These are phyloP conservation scores for Annulohypoxylon stygium DNA, from an alignment of 495 filamentous ascomycete genomes.

Conservation along the genomic window DNA sequence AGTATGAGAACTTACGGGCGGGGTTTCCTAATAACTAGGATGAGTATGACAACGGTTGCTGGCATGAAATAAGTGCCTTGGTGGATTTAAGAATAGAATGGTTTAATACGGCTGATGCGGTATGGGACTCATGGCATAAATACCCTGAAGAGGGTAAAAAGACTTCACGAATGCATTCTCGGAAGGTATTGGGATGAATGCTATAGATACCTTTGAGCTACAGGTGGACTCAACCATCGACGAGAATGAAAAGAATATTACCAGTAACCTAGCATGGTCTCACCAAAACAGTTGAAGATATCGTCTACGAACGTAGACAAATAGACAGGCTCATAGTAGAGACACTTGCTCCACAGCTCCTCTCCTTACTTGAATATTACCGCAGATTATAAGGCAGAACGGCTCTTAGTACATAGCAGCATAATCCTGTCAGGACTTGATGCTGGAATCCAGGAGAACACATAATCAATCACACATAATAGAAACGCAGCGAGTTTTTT, in stretches of 20 bases:
- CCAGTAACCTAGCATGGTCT: not conserved
- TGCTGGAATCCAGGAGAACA: not conserved
- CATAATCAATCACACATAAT: not conserved
- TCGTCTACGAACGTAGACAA: not conserved
- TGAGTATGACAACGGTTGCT: not conserved
- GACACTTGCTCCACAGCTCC: too few relatives aligned
- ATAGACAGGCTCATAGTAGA: too few relatives aligned
- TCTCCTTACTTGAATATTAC: too few relatives aligned
- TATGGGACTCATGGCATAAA: not conserved
- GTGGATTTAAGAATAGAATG: not conserved
- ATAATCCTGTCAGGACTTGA: not conserved
- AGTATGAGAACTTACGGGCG: constrained; percentile 82
- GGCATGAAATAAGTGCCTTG: not conserved
- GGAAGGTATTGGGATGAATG: not conserved
- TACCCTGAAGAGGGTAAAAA: too few relatives aligned
- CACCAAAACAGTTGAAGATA: not conserved
- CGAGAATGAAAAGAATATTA: not conserved
- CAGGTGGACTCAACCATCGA: not conserved
- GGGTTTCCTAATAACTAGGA: constrained; percentile 64
- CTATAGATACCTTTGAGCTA: not conserved
- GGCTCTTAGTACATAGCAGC: not conserved
- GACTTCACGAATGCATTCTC: not conserved
- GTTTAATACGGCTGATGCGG: not conserved
- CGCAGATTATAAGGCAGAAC: not conserved
- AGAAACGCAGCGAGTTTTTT: constrained; percentile 10